These are phyloP conservation scores for Atkinsonella hypoxylon DNA, from an alignment of 2,329 filamentous ascomycete genomes.

Conservation along the genomic window DNA sequence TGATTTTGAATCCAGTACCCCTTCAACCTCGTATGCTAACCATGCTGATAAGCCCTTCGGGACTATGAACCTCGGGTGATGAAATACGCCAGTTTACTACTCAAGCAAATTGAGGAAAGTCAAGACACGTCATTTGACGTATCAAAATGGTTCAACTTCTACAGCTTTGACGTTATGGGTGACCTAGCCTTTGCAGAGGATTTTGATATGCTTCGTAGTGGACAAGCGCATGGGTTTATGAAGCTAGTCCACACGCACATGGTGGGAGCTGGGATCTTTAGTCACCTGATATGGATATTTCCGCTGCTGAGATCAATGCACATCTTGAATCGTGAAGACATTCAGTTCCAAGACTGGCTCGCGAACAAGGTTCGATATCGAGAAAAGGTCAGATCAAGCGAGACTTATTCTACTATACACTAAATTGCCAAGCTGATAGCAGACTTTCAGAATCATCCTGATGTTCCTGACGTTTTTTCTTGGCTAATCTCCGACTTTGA, in stretches of 20 bases:
- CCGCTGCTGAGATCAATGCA: neutral
- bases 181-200: constrained; percentile 6
- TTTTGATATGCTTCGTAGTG: constrained; percentile 3
- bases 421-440: neutral
- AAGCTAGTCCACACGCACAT: neutral
- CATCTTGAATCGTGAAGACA: neutral
- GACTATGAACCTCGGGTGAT: neutral
- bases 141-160: constrained; percentile 5
- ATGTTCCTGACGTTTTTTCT: neutral
- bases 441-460: neutral
- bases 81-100: neutral
- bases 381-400: neutral
- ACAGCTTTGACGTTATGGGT: constrained; percentile 6
- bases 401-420: neutral
- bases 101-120: neutral
- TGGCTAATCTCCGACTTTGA: neutral
- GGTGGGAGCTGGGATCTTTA: neutral
- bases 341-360: neutral
- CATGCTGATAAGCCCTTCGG: neutral
- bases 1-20: no score
- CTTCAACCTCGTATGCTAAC: no score
- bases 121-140: constrained; percentile 1
- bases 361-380: neutral
- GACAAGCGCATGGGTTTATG: neutral
- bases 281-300: constrained; percentile 2